Evolutionary conservation across 441 rosid genomes (phyloP).

Genomic region (Gossypium gossypioides): DNA sequence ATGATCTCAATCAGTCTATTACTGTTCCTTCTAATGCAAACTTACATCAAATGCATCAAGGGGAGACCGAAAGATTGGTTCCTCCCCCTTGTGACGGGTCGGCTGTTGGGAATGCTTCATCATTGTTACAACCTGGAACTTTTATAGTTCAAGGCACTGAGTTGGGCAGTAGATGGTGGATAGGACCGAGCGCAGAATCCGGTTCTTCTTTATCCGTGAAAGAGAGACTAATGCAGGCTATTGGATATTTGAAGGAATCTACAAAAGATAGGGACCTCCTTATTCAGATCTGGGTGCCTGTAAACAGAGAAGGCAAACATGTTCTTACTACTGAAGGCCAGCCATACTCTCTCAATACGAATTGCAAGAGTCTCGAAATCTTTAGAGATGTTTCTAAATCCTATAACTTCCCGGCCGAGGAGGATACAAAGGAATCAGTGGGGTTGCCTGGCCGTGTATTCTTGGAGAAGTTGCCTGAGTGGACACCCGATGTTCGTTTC

Average conservation of each 20-base stretch:
- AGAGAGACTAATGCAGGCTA: slow-evolving; percentile 49
- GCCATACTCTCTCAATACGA: slow-evolving; percentile 47
- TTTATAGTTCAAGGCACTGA: slow-evolving; percentile 36
- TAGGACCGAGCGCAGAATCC: slow-evolving; percentile 31
- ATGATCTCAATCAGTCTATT: slow-evolving; percentile 15
- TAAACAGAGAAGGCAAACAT: slow-evolving; percentile 48
- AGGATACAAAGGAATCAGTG: slow-evolving; percentile 35
- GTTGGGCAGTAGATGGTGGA: slow-evolving; percentile 50
- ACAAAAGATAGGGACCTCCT: slow-evolving; percentile 48
- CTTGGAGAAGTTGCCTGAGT: slow-evolving; percentile 61
- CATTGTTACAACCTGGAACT: slow-evolving; percentile 25
- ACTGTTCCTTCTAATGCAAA: slow-evolving; percentile 19
- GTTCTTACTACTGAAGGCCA: slow-evolving; percentile 67
- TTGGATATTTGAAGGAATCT: slow-evolving; percentile 39
- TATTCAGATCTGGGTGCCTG: slow-evolving; percentile 80
- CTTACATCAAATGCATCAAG: slow-evolving; percentile 22
- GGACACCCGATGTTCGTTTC: slow-evolving; percentile 87
- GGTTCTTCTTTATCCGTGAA: slow-evolving; percentile 38
- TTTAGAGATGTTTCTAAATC: slow-evolving; percentile 51
- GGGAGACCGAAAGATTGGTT: slow-evolving; percentile 22
- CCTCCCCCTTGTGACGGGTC: slow-evolving; percentile 18
- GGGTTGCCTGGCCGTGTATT: slow-evolving; percentile 80
- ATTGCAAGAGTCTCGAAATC: slow-evolving; percentile 39
- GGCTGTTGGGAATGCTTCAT: slow-evolving; percentile 22
- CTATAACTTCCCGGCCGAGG: slow-evolving; percentile 56